Conservation (phyloP, 2,329 filamentous ascomycete genomes). For the Trichoderma brevicompactum region DNA sequence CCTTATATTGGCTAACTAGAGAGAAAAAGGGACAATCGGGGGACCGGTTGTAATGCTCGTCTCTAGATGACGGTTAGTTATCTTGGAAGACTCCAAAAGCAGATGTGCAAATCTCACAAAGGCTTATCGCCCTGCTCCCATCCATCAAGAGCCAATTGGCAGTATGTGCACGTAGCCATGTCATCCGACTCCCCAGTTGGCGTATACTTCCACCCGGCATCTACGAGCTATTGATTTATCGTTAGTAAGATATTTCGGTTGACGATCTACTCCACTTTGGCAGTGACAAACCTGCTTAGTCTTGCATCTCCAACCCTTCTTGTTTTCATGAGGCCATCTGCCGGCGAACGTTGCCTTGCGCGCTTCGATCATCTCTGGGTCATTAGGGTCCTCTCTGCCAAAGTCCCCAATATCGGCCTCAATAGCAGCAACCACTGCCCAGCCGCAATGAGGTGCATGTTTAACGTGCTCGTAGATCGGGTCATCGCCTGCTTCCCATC, state of each 20-base stretch:
- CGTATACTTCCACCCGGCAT: slow-evolving; percentile 93
- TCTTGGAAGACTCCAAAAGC: not conserved
- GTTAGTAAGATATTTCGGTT: slow-evolving; percentile 24
- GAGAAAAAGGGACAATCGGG: slow-evolving; percentile 83
- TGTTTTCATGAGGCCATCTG: slow-evolving; percentile 86
- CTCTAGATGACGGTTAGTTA: slow-evolving; percentile 51
- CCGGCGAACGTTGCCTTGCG: slow-evolving; percentile 82
- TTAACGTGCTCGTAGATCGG: slow-evolving; percentile 84
- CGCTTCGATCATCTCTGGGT: slow-evolving; percentile 72
- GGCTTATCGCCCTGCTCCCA: slow-evolving; percentile 96
- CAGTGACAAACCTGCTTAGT: slow-evolving; percentile 70
- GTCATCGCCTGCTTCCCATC: slow-evolving; percentile 88
- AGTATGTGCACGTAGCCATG: slow-evolving; percentile 90
- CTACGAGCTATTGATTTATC: slow-evolving; percentile 67
- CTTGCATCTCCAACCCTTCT: slow-evolving; percentile 88
- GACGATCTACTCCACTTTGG: not conserved
- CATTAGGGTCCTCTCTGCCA: slow-evolving; percentile 73
- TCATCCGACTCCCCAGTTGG: slow-evolving; percentile 83
- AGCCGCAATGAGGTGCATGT: slow-evolving; percentile 81
- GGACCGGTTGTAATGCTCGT: slow-evolving; percentile 82
- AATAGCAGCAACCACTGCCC: slow-evolving; percentile 73
- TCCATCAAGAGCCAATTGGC: slow-evolving; percentile 83
- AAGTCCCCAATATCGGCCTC: slow-evolving; percentile 66
- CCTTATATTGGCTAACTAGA: slow-evolving; percentile 62
- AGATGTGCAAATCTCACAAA: slow-evolving; percentile 57